Evolutionary conservation across 2,329 filamentous ascomycete species (phyloP).

Genomic region (Sporothrix variecibatus): DNA sequence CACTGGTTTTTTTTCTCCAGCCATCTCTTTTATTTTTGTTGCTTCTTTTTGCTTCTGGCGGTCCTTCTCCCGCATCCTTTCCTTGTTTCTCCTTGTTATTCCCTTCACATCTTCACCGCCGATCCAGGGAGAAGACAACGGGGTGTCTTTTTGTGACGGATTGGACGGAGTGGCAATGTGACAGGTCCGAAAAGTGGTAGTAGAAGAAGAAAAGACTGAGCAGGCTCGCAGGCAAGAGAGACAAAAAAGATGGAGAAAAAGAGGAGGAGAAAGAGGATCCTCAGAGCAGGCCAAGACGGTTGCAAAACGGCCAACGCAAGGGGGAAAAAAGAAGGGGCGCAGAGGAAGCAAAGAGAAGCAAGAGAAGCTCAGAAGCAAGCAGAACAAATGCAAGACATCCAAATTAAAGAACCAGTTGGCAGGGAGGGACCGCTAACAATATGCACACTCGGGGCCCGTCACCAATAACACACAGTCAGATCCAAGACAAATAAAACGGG

Average conservation of each 20-base stretch:
- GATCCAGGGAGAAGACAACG: slow-evolving; percentile 6
- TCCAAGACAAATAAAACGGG: slow-evolving; percentile 8
- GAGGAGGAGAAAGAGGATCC: neutral
- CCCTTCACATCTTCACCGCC: slow-evolving; percentile 16
- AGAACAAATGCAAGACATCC: neutral
- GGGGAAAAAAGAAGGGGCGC: neutral
- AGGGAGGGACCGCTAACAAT: neutral
- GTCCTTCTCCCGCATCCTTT: neutral
- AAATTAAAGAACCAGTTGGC: slow-evolving; percentile 17
- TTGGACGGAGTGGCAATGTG: slow-evolving; percentile 10
- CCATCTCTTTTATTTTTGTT: neutral
- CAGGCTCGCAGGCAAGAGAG: neutral
- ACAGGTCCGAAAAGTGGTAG: slow-evolving; percentile 11
- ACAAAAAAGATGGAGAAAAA: neutral
- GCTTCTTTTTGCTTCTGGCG: slow-evolving; percentile 13
- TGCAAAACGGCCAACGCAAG: slow-evolving; percentile 15
- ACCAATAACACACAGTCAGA: neutral
- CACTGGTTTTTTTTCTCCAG: neutral
- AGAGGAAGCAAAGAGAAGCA: neutral
- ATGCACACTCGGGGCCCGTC: too few species aligned
- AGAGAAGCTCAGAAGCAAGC: neutral
- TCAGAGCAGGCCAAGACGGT: neutral
- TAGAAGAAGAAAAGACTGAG: neutral
- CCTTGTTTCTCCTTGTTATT: neutral
- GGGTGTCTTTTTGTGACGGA: neutral